Base-by-base conservation (phyloP, 192 early-diverging fungal genomes). In the Coemansia sp. region DNA sequence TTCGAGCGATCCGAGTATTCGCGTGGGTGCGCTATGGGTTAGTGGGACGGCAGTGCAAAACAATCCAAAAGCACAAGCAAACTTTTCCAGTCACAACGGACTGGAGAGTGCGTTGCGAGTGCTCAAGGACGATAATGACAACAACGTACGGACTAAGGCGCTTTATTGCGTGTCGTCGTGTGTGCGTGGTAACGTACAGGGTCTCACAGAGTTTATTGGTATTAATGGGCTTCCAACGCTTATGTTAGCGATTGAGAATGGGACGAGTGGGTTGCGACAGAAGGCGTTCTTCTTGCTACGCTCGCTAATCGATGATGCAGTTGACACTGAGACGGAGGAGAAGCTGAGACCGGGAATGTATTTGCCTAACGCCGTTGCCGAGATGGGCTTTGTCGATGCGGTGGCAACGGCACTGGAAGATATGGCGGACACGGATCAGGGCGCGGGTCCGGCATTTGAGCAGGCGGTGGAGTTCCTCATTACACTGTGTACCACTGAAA, bases 41-140 rank as follows among this genome's bases (percentile, higher is more conserved):
- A 86, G 93, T 59, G 95, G 94, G 8, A 99, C 95, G 9, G 89
- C 91, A 3, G 88, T 96, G 6, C 95, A 99, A 74, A 95, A 99
- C 78, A 98, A 99, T 71, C 86, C 88, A 22, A 81, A 84, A 30
- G 91, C 93, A 5, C 95, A 99, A 72, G 70, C 81, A 19, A 90
- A 80, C 70, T 89, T 91, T 32, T 54, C 83, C 64, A 64, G 68
- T 21, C 68, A 84, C 27, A 72, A 68, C 27, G 88, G 87, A 14
- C 52, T 89, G n/a, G 29, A 62, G 22, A 59, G 71, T 5, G 70
- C 87, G 10, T 66, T 91, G 25, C 62, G 60, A 0, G 62, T 90
- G 5, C 66, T 92, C 19, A 55, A 64, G 2, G 56, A 73, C 8
- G 67, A 72, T 19, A 57, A 67, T 29, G 82, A 82, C 7, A 62